These are phyloP conservation scores for Triadica sebifera DNA, from an alignment of 345 rosid species.

Conservation along the genomic window DNA sequence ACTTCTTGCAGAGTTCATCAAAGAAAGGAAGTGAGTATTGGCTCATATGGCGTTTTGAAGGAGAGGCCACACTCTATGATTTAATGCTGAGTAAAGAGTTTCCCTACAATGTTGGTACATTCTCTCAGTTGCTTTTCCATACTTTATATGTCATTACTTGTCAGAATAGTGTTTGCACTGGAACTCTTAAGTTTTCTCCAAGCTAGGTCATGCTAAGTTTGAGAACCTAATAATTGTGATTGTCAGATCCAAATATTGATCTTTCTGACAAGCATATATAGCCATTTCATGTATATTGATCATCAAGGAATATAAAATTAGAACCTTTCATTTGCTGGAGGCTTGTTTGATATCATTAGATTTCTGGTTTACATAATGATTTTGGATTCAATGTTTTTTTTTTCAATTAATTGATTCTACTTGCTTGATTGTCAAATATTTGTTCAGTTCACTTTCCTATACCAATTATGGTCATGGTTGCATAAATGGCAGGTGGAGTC, in stretches of 20 bases:
- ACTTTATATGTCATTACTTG: neutral
- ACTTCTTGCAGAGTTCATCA: slow-evolving; percentile 57
- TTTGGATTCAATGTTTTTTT: neutral
- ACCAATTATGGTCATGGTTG: neutral
- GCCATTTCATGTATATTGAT: neutral
- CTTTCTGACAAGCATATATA: neutral
- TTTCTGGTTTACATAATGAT: neutral
- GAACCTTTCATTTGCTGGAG: neutral
- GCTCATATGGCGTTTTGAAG: slow-evolving; percentile 89
- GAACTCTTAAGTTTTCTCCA: neutral
- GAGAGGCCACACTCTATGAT: slow-evolving; percentile 77
- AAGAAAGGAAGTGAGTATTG: slow-evolving; percentile 85
- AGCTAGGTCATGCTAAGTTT: neutral
- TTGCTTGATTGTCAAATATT: slow-evolving; percentile 12
- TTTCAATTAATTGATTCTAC: neutral
- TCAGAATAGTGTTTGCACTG: neutral
- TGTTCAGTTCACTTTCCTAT: slow-evolving; percentile 8
- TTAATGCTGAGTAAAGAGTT: slow-evolving; percentile 84
- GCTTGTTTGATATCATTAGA: neutral
- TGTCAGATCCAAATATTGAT: neutral
- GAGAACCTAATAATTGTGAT: neutral
- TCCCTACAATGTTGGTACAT: slow-evolving; percentile 77
- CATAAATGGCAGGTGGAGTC: slow-evolving; percentile 68
- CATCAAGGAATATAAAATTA: neutral
- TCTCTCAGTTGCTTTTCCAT: slow-evolving; percentile 21